Base-by-base conservation (phyloP, 2,329 filamentous ascomycete species). In the Anthostomella pinea region DNA sequence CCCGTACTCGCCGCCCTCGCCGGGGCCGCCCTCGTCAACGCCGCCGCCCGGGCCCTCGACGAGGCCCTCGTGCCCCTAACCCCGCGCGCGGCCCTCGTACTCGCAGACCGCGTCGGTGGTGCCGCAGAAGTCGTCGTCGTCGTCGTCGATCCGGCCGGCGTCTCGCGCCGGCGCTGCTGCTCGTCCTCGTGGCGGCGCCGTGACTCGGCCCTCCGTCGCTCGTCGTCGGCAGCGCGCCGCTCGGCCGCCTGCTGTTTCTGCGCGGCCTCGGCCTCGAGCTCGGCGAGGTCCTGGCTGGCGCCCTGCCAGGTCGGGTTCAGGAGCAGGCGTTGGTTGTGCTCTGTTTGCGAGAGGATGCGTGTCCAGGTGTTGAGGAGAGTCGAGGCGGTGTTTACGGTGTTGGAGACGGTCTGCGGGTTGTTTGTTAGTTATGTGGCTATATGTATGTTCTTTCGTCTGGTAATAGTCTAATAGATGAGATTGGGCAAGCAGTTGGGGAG, bases 361-460 rank as follows among this genome's bases (percentile, higher is more conserved):
- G 89, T 95, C 91, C 91, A 98, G 11, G 90, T 95, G 54, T 94
- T 89, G 20, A 98, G 80, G 10, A 98, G 77, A 1, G 85, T 86
- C 10, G 90, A 94, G 3, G 93, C 89, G 37, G 90, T 91, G 49
- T 77, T 77, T 26, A 97, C 89, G 3, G 93, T 96, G 44, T 77
- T 77, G 35, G 85, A 85, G 22, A 97, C 90, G 16, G 85, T 94
- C 85, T 87, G 33, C 5, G 41, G 3, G 32, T 13, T 14, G 37
- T 50, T 52, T 30, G 33, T 41, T 30, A 24, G 28, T 25, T 35
- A 35, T 26, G 25, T 10, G 32, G 15, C 15, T 28, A 32, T 33
- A 11, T 36, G 22, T 15, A 35, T 28, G 27, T 25, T 37, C 17
- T 11, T 8, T 19, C 18, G 16, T 24, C 20, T n/a, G 40, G 30